A percentile compares a stretch with the other conserved stretches of the same genome.
Conservation (phyloP, 495 filamentous ascomycete species). For the Lentithecium fluviatile region DNA sequence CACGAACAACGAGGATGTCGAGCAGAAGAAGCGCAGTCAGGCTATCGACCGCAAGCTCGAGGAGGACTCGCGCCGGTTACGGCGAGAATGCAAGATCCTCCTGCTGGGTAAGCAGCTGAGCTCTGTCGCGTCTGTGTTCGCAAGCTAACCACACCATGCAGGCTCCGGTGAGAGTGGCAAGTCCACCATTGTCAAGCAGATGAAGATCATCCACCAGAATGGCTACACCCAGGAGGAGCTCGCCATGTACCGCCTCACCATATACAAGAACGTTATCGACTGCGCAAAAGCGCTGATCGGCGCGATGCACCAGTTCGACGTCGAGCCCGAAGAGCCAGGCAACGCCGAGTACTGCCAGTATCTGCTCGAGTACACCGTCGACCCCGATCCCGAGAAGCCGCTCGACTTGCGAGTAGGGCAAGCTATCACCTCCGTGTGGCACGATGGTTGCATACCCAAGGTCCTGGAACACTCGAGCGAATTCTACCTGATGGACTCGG, state of each 20-base stretch:
- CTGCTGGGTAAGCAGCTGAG: conserved; percentile 68
- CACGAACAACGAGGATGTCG: conserved; percentile 69
- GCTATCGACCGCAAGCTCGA: conserved; percentile 88
- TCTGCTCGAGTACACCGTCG: conserved; percentile 81
- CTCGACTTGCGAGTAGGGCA: conserved; percentile 76
- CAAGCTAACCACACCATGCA: conserved; percentile 45
- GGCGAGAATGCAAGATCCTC: conserved; percentile 97
- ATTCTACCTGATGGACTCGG: conserved; percentile 99
- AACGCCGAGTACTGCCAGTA: conserved; percentile 76
- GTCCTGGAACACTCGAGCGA: conserved; percentile 93
- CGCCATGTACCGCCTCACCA: conserved; percentile 85
- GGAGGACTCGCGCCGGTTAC: conserved; percentile 85
- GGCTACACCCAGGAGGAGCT: conserved; percentile 92
- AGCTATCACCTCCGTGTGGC: conserved; percentile 85
- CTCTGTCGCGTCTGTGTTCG: background rate
- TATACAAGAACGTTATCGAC: conserved; percentile 97
- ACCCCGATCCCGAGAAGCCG: conserved; percentile 79
- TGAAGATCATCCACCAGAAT: conserved; percentile 99
- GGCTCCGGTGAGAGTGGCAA: conserved; percentile 98
- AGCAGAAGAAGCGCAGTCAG: conserved; percentile 91
- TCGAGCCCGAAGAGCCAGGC: conserved; percentile 67
- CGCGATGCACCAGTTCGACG: conserved; percentile 83
- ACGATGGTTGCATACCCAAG: conserved; percentile 77
- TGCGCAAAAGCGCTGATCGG: conserved; percentile 89
- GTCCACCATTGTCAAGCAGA: conserved; percentile 98